Evolutionary conservation across 257 asterid genomes (phyloP).

Genomic region (Thymus mandschuricus): DNA sequence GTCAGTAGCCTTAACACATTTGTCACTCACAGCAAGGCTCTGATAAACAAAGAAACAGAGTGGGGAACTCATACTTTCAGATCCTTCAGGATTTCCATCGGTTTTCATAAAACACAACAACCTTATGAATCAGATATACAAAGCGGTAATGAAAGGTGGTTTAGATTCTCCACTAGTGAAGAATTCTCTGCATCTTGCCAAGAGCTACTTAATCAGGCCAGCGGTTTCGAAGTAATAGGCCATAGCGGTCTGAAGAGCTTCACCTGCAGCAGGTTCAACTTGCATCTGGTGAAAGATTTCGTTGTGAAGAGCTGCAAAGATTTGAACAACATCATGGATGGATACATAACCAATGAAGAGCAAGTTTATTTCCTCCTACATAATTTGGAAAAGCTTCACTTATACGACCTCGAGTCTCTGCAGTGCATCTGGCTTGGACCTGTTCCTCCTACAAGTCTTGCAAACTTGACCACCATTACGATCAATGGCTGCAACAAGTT

Average conservation of each 20-base stretch:
- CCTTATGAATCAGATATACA: not conserved
- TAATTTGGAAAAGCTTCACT: not conserved
- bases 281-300: too few relatives aligned
- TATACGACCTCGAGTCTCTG: conserved; percentile 10
- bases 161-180: not conserved
- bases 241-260: not conserved
- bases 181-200: not conserved
- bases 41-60: too few relatives aligned
- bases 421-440: conserved; percentile 16
- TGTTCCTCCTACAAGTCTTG: not conserved
- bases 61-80: too few relatives aligned
- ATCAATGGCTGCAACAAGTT: not conserved
- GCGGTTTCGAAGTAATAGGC: conserved; percentile 6
- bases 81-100: not conserved
- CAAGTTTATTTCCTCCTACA: too few relatives aligned
- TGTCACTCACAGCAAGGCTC: too few relatives aligned
- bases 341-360: too few relatives aligned
- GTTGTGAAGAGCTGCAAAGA: too few relatives aligned
- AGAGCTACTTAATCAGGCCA: not conserved
- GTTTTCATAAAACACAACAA: not conserved
- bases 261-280: too few relatives aligned
- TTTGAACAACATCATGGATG: too few relatives aligned
- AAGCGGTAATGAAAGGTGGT: not conserved
- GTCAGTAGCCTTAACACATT: not conserved
- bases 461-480: not conserved